Conservation (phyloP, 768 basidiomycete genomes). For the Russula dissimulans region DNA sequence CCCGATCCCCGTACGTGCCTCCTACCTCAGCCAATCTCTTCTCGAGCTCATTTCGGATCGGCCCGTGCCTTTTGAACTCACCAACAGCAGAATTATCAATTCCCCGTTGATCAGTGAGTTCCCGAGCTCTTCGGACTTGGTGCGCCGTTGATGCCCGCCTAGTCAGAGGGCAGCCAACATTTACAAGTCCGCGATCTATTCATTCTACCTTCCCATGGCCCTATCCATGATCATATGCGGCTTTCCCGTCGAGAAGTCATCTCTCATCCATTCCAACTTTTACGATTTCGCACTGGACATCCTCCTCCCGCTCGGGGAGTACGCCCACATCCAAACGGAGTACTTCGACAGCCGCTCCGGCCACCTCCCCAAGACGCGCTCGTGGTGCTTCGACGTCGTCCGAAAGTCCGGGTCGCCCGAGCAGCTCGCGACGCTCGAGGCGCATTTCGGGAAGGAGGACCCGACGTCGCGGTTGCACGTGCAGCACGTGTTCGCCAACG, state of each 20-base stretch:
- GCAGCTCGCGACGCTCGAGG: conserved; percentile 50
- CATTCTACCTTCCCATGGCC: conserved; percentile 96
- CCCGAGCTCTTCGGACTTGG: not conserved
- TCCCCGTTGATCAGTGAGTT: conserved; percentile 74
- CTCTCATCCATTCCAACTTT: conserved; percentile 38
- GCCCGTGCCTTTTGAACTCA: not conserved
- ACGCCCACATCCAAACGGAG: conserved; percentile 98
- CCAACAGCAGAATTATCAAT: conserved; percentile 39
- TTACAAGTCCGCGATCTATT: conserved; percentile 97
- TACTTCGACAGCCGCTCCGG: conserved; percentile 81
- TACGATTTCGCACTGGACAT: conserved; percentile 72
- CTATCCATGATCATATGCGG: conserved; percentile 77
- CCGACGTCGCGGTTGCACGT: conserved; percentile 47
- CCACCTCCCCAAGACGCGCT: conserved; percentile 92
- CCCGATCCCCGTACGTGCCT: not conserved
- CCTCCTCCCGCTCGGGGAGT: conserved; percentile 88
- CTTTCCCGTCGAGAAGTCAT: conserved; percentile 41
- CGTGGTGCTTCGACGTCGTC: conserved; percentile 89
- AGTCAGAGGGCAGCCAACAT: conserved; percentile 88
- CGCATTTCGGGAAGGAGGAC: conserved; percentile 54
- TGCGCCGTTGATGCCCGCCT: not conserved
- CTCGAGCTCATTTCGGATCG: not conserved
- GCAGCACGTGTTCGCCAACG: conserved; percentile 62
- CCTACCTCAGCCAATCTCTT: not conserved
- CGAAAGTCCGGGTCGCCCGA: conserved; percentile 45